Evolutionary conservation across 345 rosid species (phyloP), one percentile per base, ranked within the genome.

Genomic region (Rhodomyrtus tomentosa): DNA sequence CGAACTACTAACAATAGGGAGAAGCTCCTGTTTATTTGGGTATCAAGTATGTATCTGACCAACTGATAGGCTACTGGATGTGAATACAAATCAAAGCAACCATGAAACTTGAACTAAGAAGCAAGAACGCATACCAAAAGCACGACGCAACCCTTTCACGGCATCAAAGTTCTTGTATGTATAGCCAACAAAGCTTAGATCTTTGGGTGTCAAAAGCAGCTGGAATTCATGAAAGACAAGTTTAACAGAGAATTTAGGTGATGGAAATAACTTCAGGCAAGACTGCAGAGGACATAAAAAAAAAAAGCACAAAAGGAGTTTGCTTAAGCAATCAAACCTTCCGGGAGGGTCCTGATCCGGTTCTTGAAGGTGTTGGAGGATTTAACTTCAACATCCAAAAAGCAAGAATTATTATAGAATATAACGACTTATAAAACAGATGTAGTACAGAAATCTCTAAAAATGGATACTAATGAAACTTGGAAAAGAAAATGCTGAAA

Each of bases 131-230:
- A 84, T 94, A 96, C 99, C 96, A 55, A 88, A 89, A 82, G 95
- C 81, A 53, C 88, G 94, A 52, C 85, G 91, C 55, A 93, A 85
- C 81, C 93, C 99, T 91, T 96, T 95, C 83, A 96, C 96, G 56
- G 98, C 99, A 82, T 95, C 99, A 82, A 96, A 96, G 90, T 96
- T 96, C 93, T 95, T 96, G 95, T 92, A 96, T 32, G 99, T 96
- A 83, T 96, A 96, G 87, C 99, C 98, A 89, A 96, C 99, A 85
- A 96, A 96, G 91, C 92, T 96, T 87, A 96, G 88, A 93, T 96
- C 98, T 90, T 96, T 94, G 72, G 98, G 94, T 81, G 98, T 93
- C 87, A 94, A 90, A 68, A 86, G 89, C 93, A 91, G 91, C 98
- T 96, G 93, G 91, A 89, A 56, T n/a, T 55, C 40, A 84, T 72